These are phyloP conservation scores for Tribonema minus DNA, from an alignment of 108 stramenopile species.

Conservation along the genomic window DNA sequence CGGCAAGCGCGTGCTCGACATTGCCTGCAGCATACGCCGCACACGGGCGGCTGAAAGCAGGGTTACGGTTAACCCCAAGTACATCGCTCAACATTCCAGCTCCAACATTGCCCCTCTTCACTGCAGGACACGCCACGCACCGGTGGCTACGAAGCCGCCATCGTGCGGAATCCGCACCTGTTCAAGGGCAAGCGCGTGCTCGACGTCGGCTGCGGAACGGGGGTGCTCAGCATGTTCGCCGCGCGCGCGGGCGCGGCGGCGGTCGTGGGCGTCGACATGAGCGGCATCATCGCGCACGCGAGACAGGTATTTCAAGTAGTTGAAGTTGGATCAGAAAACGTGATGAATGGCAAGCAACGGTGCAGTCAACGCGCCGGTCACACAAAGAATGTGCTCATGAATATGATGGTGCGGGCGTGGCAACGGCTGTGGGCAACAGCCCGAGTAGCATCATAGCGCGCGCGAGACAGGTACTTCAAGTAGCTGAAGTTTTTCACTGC, in stretches of 20 bases:
- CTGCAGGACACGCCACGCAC: conserved; percentile 48
- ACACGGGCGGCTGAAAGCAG: too few species aligned
- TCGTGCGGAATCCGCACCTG: conserved; percentile 8
- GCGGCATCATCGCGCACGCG: conserved; percentile 75
- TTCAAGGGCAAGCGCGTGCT: conserved; percentile 67
- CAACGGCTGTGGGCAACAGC: conserved; percentile 83
- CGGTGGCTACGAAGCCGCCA: conserved; percentile 37
- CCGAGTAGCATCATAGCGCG: conserved; percentile 76
- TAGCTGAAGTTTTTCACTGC: too few species aligned
- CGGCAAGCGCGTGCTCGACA: conserved; percentile 81
- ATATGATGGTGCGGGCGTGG: conserved; percentile 90
- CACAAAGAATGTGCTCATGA: too few species aligned
- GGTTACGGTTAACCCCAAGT: too few species aligned
- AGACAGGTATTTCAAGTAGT: too few species aligned
- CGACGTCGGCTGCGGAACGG: conserved; percentile 92
- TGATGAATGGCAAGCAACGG: too few species aligned
- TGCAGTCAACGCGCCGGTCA: too few species aligned
- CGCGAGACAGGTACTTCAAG: conserved; percentile 64
- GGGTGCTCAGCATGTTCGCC: conserved; percentile 84
- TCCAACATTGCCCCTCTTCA: too few species aligned
- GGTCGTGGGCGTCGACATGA: conserved; percentile 84
- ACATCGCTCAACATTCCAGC: too few species aligned
- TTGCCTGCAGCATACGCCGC: conserved; percentile 91
- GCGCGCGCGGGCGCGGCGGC: conserved; percentile 84
- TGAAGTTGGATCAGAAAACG: too few species aligned